phyloP scores from a whole-genome alignment of 139 green algal species.

The Auxenochlorella pyrenoidosa region DNA sequence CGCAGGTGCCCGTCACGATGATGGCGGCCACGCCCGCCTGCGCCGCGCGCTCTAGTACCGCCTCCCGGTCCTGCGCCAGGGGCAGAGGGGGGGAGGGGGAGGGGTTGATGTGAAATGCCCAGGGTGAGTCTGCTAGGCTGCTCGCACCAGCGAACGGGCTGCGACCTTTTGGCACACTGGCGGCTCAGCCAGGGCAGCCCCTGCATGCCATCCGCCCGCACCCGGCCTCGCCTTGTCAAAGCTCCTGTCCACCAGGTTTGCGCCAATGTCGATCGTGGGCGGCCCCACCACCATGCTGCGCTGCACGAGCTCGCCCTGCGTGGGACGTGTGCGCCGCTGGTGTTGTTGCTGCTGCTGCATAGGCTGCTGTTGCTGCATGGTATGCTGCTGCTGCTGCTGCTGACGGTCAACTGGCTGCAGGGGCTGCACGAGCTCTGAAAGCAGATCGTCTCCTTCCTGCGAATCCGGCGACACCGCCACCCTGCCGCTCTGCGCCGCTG shows the following conservation, averaged over 20 bases:
- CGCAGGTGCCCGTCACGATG: slow-evolving; percentile 69
- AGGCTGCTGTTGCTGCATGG: neutral
- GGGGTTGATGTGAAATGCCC: no score
- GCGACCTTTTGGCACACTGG: no score
- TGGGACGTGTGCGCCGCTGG: slow-evolving; percentile 30
- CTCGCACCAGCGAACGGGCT: no score
- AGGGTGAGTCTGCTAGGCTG: no score
- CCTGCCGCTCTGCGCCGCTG: neutral
- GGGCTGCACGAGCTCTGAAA: neutral
- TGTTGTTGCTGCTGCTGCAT: slow-evolving; percentile 19
- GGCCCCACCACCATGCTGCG: slow-evolving; percentile 3
- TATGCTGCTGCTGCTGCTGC: neutral
- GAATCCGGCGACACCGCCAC: no score
- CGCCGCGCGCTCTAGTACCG: slow-evolving; percentile 61
- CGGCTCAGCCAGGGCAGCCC: no score
- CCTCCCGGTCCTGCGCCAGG: slow-evolving; percentile 55
- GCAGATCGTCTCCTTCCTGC: no score
- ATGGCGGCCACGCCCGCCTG: slow-evolving; percentile 52
- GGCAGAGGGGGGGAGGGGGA: no score
- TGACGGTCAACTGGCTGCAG: neutral
- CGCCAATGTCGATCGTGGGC: slow-evolving; percentile 69
- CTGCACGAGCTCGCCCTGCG: slow-evolving; percentile 60
- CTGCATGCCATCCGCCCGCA: no score
- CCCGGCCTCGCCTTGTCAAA: slow-evolving; percentile 62
- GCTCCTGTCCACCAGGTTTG: slow-evolving; percentile 65